Evolutionary conservation across 2,329 filamentous ascomycete species (phyloP).

Genomic region (Dactylellina drechsleri): DNA sequence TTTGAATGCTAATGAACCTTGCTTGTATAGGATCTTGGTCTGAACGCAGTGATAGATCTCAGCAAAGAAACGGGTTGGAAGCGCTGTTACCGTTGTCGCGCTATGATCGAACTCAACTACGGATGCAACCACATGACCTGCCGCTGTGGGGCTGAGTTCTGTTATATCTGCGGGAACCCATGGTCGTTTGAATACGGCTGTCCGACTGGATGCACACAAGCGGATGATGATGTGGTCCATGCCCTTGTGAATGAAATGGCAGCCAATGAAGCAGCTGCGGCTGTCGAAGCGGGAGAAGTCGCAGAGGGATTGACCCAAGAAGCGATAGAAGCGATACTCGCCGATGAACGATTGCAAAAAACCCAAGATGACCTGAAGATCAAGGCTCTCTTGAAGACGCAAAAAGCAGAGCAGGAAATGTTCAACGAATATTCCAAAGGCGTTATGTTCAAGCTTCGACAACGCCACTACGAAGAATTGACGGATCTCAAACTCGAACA

Average conservation of each 20-base stretch:
- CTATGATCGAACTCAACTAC: conserved; percentile 80
- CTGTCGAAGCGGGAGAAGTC: conserved; percentile 11
- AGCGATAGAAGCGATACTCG: conserved; percentile 24
- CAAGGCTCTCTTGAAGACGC: conserved; percentile 37
- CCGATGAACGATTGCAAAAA: conserved; percentile 22
- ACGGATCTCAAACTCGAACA: conserved; percentile 50
- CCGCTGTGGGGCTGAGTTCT: conserved; percentile 84
- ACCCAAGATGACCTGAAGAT: conserved; percentile 36
- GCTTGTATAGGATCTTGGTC: conserved; percentile 59
- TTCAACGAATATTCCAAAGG: conserved; percentile 32
- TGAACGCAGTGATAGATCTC: conserved; percentile 66
- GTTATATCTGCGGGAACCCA: conserved; percentile 81
- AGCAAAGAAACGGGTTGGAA: conserved; percentile 77
- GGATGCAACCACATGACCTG: conserved; percentile 90
- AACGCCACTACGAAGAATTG: conserved; percentile 52
- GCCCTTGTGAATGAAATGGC: conserved; percentile 33
- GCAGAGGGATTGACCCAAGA: conserved; percentile 13
- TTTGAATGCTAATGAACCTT: conserved; percentile 10
- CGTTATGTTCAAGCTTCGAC: conserved; percentile 42
- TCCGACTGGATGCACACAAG: conserved; percentile 36
- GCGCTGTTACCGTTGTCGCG: conserved; percentile 77
- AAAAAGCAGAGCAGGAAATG: conserved; percentile 37
- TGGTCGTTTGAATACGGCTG: conserved; percentile 66
- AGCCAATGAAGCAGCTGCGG: conserved; percentile 16
- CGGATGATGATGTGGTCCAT: conserved; percentile 32